phyloP scores from a whole-genome alignment of 768 basidiomycete species.

The Mycena floridula region DNA sequence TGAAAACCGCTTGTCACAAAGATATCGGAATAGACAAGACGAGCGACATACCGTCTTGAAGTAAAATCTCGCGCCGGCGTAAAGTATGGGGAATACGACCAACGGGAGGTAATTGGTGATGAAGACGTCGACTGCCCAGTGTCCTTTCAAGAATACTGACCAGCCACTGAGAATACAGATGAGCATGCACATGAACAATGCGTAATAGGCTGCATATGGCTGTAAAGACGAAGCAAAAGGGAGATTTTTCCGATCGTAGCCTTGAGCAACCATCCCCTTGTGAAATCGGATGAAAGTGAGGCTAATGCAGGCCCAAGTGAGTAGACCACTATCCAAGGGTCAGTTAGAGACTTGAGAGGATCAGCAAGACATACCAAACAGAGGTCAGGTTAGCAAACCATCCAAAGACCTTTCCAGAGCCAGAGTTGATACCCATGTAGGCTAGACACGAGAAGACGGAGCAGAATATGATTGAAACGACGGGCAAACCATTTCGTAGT shows the following conservation, averaged over 20 bases:
- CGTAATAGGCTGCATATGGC: conserved; percentile 69
- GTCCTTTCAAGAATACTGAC: conserved; percentile 43
- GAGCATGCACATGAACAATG: conserved; percentile 32
- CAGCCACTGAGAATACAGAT: conserved; percentile 61
- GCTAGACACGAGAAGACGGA: conserved; percentile 64
- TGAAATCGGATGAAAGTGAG: conserved; percentile 82
- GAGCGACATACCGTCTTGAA: too few species aligned
- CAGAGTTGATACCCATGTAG: conserved; percentile 69
- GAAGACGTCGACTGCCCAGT: conserved; percentile 60
- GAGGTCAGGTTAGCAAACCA: conserved; percentile 82
- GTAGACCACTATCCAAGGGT: conserved; percentile 47
- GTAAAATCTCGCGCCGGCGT: conserved; percentile 49
- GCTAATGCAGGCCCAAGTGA: conserved; percentile 79
- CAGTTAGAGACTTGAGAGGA: conserved; percentile 40
- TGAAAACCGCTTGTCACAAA: too few species aligned
- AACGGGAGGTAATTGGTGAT: conserved; percentile 80
- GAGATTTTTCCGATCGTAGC: conserved; percentile 60
- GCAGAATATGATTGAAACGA: conserved; percentile 63
- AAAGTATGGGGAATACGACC: conserved; percentile 71
- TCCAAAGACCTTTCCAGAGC: conserved; percentile 68
- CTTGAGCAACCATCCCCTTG: conserved; percentile 75
- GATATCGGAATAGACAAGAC: too few species aligned
- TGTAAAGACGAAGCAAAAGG: conserved; percentile 68
- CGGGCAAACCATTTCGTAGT: conserved; percentile 70
- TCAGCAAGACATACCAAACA: conserved; percentile 43